Conservation (phyloP, 139 green algal genomes). For the Limnomonas spitsbergensis region DNA sequence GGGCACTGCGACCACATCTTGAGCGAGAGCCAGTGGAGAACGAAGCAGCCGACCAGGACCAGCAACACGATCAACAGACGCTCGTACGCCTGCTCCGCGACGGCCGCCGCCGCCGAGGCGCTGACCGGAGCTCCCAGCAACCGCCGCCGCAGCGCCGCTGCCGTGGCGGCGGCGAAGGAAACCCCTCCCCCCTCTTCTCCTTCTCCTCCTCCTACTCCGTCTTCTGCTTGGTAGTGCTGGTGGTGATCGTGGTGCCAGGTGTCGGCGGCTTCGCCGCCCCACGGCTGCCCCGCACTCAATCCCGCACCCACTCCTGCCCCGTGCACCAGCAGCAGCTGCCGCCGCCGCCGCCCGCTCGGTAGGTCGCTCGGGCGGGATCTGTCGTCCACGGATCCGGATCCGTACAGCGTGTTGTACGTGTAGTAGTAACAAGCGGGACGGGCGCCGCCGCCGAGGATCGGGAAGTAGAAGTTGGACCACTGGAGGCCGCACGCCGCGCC, state of each 20-base stretch:
- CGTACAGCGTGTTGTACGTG: background rate
- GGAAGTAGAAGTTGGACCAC: constrained; percentile 17
- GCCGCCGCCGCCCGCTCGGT: background rate
- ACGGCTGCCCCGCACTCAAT: no score
- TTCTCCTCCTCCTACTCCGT: no score
- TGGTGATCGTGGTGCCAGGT: no score
- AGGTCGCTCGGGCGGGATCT: background rate
- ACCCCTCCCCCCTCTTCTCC: background rate
- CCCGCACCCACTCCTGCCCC: no score
- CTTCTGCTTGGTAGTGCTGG: no score
- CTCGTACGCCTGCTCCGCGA: constrained; percentile 12
- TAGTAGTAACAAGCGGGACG: background rate
- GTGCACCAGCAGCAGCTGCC: no score
- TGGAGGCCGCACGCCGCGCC: constrained; percentile 6
- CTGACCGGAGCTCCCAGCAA: background rate
- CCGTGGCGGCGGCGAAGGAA: background rate
- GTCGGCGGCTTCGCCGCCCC: no score
- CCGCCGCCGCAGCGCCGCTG: no score
- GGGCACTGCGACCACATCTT: background rate
- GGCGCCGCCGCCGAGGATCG: background rate
- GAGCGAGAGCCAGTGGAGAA: constrained; percentile 9
- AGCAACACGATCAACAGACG: constrained; percentile 5
- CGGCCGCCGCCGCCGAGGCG: background rate
- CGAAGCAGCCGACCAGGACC: background rate
- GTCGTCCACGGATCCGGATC: background rate